A percentile compares a stretch with the other conserved stretches of the same genome.
These are phyloP conservation scores for Exidia glandulosa DNA, from an alignment of 768 basidiomycete species.

Conservation along the genomic window DNA sequence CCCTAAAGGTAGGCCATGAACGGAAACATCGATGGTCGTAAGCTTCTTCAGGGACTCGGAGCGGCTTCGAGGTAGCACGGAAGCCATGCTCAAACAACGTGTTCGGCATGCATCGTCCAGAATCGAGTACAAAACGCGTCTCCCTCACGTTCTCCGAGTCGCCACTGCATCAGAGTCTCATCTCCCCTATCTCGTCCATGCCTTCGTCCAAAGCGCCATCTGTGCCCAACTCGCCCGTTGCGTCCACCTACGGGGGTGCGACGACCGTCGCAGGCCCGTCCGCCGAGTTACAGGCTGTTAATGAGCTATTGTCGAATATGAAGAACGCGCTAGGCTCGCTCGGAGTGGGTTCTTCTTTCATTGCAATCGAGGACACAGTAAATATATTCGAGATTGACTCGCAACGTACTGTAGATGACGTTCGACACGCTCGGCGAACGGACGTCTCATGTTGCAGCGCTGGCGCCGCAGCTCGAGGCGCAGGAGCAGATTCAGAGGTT, in stretches of 20 bases:
- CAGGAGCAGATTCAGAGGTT: slow-evolving; percentile 32
- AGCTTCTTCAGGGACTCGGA: no score
- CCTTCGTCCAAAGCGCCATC: neutral
- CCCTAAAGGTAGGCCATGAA: no score
- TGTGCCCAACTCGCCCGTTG: neutral
- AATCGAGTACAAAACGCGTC: neutral
- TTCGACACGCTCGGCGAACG: slow-evolving; percentile 36
- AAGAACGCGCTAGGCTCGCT: slow-evolving; percentile 21
- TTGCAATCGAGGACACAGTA: neutral
- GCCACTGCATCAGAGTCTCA: neutral
- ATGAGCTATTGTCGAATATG: slow-evolving; percentile 18
- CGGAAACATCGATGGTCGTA: no score
- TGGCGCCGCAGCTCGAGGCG: slow-evolving; percentile 28
- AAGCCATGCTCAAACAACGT: neutral
- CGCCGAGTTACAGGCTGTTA: slow-evolving; percentile 10
- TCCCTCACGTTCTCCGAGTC: neutral
- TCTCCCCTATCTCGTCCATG: neutral
- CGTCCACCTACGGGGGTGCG: neutral
- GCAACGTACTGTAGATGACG: slow-evolving; percentile 23
- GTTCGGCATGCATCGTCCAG: neutral
- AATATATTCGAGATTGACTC: neutral
- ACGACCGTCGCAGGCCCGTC: slow-evolving; percentile 6
- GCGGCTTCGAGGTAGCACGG: no score
- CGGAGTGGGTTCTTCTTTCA: slow-evolving; percentile 14
- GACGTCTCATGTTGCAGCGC: slow-evolving; percentile 30